Evolutionary conservation across 371 early-diverging fungal genomes (phyloP), one percentile per base, ranked within the genome.

Genomic region (Nematocida ironsii): DNA sequence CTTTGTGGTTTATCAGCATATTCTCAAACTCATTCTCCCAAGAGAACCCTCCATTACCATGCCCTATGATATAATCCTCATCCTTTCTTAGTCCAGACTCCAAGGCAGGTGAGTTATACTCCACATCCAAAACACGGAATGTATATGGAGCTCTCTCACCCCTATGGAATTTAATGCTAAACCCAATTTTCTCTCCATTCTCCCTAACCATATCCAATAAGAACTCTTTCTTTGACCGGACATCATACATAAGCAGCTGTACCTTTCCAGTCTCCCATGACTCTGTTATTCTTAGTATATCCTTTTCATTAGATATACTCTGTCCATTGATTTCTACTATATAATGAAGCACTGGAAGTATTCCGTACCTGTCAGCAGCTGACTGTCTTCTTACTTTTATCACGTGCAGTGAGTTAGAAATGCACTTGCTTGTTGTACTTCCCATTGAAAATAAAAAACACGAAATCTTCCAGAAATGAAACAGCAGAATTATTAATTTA

Each of bases 271-370:
- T 18, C 60, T 72, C 72, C 85, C 85, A 85, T 11, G 50, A 16
- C 44, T 73, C 62, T 27, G 64, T 50, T 67, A 85, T 80, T n/a
- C 33, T 67, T 47, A 44, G 7, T 13, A 66, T 73, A 66, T 85
- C 85, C 25, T 62, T 61, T 57, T 73, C 70, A 27, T 57, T 56
- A 4, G 13, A 18, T 11, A 85, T 67, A 13, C 62, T 23, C 44
- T 72, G 54, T 25, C 72, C 69, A 58, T 83, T 83, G 16, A 85
- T 61, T 58, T 72, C 27, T 27, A 61, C 18, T 23, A 85, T 82
- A 11, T 73, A 83, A 52, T 85, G 82, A n/a, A 85, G 64, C 40
- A 83, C 73, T 27, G 85, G 85, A 62, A 85, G 62, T 66, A 85
- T 39, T 45, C 76, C 69, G 33, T 39, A 39, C 61, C 47, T 62